These are phyloP conservation scores for Eucalyptus cloeziana DNA, from an alignment of 345 rosid genomes.

Conservation along the genomic window DNA sequence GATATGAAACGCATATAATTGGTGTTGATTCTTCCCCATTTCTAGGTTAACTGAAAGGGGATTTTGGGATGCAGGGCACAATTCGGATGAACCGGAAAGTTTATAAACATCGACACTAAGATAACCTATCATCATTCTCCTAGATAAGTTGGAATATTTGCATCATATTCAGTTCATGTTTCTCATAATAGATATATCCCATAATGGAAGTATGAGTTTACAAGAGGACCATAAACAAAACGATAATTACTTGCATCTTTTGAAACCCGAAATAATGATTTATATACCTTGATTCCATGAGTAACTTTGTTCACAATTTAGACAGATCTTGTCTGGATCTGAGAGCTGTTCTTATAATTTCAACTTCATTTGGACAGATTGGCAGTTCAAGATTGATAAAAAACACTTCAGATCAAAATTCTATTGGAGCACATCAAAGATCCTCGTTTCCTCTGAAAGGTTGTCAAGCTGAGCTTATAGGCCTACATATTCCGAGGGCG, in stretches of 20 bases:
- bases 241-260: neutral
- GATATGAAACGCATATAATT: neutral
- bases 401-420: neutral
- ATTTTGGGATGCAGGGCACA: neutral
- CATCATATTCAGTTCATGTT: neutral
- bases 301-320: neutral
- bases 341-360: neutral
- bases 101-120: neutral
- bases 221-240: neutral
- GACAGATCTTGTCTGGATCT: neutral
- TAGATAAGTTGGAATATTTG: neutral
- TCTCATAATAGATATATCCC: neutral
- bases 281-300: neutral
- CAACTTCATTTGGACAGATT: conserved; percentile 11
- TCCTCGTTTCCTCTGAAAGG: conserved; percentile 13
- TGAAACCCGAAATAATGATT: neutral
- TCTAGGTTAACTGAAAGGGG: neutral
- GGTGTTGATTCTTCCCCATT: neutral
- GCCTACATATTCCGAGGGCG: conserved; percentile 7
- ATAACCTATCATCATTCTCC: neutral
- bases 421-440: conserved; percentile 4
- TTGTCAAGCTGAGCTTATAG: neutral
- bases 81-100: neutral
- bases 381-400: conserved; percentile 11
- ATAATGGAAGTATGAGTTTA: neutral